These are phyloP conservation scores for Lachancea nothofagi DNA, from an alignment of 805 yeast genomes.

Conservation along the genomic window DNA sequence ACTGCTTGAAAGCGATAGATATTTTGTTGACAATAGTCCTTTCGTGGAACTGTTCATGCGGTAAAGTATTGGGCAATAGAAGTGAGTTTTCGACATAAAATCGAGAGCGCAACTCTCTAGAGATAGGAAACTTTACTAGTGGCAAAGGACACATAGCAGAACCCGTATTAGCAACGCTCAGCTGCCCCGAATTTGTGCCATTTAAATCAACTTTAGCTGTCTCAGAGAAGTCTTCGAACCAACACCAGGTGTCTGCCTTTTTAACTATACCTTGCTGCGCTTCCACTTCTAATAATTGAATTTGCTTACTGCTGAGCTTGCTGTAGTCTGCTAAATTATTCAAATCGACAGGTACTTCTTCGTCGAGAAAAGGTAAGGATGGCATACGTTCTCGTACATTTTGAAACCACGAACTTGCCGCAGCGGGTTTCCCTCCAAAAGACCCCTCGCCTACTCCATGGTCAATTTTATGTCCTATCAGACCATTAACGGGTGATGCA, in stretches of 20 bases:
- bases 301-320: slow-evolving; percentile 24
- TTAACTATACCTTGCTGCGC: slow-evolving; percentile 21
- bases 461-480: not conserved
- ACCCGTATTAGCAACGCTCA: slow-evolving; percentile 28
- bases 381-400: slow-evolving; percentile 1
- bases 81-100: slow-evolving; percentile 26
- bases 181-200: slow-evolving; percentile 20
- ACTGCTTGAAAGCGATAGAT: slow-evolving; percentile 32
- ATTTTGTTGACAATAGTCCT: slow-evolving; percentile 33
- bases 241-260: slow-evolving; percentile 28
- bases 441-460: not conserved
- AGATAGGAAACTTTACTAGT: slow-evolving; percentile 21
- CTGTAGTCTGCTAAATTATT: slow-evolving; percentile 24
- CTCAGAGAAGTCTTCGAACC: slow-evolving; percentile 28
- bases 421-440: not conserved
- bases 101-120: slow-evolving; percentile 16
- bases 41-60: slow-evolving; percentile 26
- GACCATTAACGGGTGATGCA: not conserved
- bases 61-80: slow-evolving; percentile 29
- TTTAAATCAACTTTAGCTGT: slow-evolving; percentile 11
- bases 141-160: slow-evolving; percentile 28
- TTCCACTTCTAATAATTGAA: slow-evolving; percentile 24
- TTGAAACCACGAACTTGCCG: slow-evolving; percentile 4
- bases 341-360: slow-evolving; percentile 10
- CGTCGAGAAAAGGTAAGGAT: slow-evolving; percentile 1